These are phyloP conservation scores for Paraconiothyrium brasiliense DNA, from an alignment of 2,329 filamentous ascomycete genomes.

Conservation along the genomic window DNA sequence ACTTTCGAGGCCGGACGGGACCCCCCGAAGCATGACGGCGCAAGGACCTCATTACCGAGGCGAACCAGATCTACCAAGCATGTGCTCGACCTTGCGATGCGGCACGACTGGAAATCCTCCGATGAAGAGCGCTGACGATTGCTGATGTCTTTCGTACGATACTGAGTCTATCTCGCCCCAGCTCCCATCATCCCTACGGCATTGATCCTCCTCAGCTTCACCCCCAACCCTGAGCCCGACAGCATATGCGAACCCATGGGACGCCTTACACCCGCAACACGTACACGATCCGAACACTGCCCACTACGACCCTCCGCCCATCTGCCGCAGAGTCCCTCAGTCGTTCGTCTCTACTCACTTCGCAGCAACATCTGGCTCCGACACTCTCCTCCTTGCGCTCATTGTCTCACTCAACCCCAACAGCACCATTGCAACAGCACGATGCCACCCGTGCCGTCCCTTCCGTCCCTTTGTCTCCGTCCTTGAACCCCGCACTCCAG, in stretches of 20 bases:
- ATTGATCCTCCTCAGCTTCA: no score
- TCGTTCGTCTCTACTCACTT: no score
- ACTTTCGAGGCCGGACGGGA: neutral
- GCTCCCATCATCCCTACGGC: no score
- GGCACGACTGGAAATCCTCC: neutral
- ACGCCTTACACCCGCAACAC: no score
- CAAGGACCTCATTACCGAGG: neutral
- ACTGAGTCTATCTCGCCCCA: neutral
- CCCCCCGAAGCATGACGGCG: slow-evolving; percentile 2
- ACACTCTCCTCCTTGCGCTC: no score
- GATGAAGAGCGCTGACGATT: neutral
- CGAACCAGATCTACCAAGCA: slow-evolving; percentile 1
- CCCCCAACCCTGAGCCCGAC: no score
- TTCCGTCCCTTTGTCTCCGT: neutral
- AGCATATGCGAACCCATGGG: no score
- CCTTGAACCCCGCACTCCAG: neutral
- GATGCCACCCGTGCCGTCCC: neutral
- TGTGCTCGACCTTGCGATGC: neutral
- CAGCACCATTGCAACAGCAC: neutral
- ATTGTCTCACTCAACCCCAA: no score
- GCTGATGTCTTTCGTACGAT: neutral
- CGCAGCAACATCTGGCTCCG: no score
- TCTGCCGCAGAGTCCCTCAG: no score
- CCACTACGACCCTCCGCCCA: no score
- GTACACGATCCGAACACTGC: no score